phyloP scores from a whole-genome alignment of 2,329 filamentous ascomycete genomes.

The Verticillium klebahnii region DNA sequence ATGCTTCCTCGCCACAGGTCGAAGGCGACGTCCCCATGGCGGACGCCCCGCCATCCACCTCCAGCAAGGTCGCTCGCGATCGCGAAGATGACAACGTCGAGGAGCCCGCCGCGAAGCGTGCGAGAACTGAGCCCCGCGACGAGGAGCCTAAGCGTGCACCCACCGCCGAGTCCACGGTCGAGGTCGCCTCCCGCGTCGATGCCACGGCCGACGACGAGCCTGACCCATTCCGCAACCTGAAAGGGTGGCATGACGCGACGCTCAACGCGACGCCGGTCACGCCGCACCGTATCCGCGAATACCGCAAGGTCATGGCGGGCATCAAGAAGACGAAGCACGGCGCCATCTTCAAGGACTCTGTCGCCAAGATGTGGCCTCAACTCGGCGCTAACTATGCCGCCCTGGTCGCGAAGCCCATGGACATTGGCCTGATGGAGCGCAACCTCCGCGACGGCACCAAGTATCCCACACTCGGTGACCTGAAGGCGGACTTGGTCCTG shows the following conservation, averaged over 20 bases:
- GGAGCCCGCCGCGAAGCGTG: constrained; percentile 73
- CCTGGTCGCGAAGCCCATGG: constrained; percentile 72
- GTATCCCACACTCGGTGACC: constrained; percentile 67
- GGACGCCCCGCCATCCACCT: constrained; percentile 40
- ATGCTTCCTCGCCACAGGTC: neutral
- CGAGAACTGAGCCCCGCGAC: constrained; percentile 61
- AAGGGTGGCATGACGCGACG: constrained; percentile 32
- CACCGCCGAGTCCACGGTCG: constrained; percentile 28
- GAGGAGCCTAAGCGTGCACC: constrained; percentile 38
- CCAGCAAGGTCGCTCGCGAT: constrained; percentile 64
- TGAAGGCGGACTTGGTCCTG: constrained; percentile 69
- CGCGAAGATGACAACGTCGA: constrained; percentile 68
- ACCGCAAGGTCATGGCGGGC: constrained; percentile 63
- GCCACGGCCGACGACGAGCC: constrained; percentile 22
- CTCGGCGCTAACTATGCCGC: constrained; percentile 71
- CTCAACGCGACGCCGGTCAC: constrained; percentile 28
- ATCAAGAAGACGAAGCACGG: constrained; percentile 86
- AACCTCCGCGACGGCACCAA: constrained; percentile 63
- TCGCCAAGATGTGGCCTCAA: constrained; percentile 68
- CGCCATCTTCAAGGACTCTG: constrained; percentile 69
- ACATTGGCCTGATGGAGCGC: constrained; percentile 76
- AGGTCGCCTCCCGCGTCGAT: constrained; percentile 4
- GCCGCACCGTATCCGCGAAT: constrained; percentile 53
- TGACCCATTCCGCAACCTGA: neutral
- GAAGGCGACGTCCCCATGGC: constrained; percentile 43